phyloP scores from a whole-genome alignment of 441 rosid genomes.

The Populus trichocarpa region DNA sequence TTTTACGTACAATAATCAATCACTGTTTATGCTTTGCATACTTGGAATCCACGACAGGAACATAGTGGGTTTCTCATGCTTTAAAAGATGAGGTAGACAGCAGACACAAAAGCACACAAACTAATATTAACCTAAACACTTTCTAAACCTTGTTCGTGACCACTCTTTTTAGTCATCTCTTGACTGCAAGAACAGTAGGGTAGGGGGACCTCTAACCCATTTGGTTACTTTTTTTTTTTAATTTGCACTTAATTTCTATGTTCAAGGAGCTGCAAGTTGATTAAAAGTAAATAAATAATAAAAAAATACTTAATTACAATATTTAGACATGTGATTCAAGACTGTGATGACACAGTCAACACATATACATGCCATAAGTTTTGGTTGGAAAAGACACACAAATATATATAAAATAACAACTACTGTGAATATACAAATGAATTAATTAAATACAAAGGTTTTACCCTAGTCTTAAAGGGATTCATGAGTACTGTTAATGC shows the following conservation, averaged over 20 bases:
- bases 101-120: background rate
- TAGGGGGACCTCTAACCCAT: conserved; percentile 26
- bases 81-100: conserved; percentile 6
- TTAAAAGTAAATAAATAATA: background rate
- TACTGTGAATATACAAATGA: too few species aligned
- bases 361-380: background rate
- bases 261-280: background rate
- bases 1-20: background rate
- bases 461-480: too few species aligned
- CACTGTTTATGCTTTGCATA: conserved; percentile 26
- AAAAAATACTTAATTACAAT: background rate
- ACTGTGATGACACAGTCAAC: background rate
- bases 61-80: conserved; percentile 10
- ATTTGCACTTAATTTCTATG: background rate
- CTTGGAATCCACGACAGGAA: conserved; percentile 29
- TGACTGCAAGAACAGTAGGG: background rate
- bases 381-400: too few species aligned
- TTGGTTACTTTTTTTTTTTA: background rate
- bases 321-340: background rate
- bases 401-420: too few species aligned
- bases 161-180: background rate
- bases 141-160: background rate
- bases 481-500: too few species aligned
- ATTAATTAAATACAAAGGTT: background rate
- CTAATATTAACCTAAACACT: background rate